These are phyloP conservation scores for Debaryomycetaceae sp. DNA, from an alignment of 1,139 yeast species.

Conservation along the genomic window DNA sequence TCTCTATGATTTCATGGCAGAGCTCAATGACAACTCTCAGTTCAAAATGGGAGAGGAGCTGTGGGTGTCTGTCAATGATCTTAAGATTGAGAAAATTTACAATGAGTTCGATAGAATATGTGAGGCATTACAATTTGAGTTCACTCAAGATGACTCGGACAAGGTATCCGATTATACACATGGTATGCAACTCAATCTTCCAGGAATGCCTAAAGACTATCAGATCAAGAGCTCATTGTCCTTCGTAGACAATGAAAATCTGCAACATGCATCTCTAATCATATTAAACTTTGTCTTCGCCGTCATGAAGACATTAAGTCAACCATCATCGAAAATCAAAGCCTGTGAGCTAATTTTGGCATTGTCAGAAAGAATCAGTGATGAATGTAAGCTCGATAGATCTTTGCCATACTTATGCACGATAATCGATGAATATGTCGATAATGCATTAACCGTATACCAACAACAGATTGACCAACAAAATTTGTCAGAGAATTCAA, in stretches of 20 bases:
- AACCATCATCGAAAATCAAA: slow-evolving; percentile 58
- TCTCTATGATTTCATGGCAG: slow-evolving; percentile 61
- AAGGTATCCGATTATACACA: slow-evolving; percentile 18
- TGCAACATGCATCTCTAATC: slow-evolving; percentile 56
- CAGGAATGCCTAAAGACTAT: slow-evolving; percentile 44
- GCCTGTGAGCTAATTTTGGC: slow-evolving; percentile 78
- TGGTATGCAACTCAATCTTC: slow-evolving; percentile 38
- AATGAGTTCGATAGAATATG: slow-evolving; percentile 53
- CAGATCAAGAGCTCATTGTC: slow-evolving; percentile 33
- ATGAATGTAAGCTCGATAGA: slow-evolving; percentile 82
- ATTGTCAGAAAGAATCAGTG: slow-evolving; percentile 71
- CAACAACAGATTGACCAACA: slow-evolving; percentile 4
- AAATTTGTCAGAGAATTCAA: slow-evolving; percentile 3
- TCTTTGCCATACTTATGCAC: slow-evolving; percentile 73
- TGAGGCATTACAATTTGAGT: slow-evolving; percentile 42
- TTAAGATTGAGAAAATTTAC: slow-evolving; percentile 56
- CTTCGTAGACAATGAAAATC: slow-evolving; percentile 11
- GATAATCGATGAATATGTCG: slow-evolving; percentile 36
- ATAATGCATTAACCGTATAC: slow-evolving; percentile 7
- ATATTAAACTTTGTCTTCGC: slow-evolving; percentile 64
- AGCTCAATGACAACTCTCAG: slow-evolving; percentile 22
- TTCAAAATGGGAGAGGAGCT: slow-evolving; percentile 16
- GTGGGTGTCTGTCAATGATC: slow-evolving; percentile 46
- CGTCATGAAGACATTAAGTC: slow-evolving; percentile 59
- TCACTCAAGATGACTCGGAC: slow-evolving; percentile 11